These are phyloP conservation scores for Oidium heveae DNA, from an alignment of 2,329 filamentous ascomycete genomes.

Conservation along the genomic window DNA sequence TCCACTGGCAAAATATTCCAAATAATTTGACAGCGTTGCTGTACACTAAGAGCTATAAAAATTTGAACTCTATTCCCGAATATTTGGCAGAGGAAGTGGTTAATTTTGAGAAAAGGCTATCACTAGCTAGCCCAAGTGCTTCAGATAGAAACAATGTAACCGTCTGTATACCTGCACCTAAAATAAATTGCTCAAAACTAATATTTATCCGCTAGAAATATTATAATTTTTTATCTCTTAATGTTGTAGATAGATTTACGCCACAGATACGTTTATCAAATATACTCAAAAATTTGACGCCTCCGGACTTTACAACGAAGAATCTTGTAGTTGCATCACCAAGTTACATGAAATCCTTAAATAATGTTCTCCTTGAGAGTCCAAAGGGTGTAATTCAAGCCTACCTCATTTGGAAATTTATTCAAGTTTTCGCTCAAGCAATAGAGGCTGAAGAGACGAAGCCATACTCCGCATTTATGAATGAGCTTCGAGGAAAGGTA, in stretches of 20 bases:
- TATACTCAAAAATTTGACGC: conserved; percentile 26
- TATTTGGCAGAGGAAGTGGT: conserved; percentile 18
- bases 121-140: conserved; percentile 28
- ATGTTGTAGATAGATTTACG: conserved; percentile 26
- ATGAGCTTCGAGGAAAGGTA: conserved; percentile 31
- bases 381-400: conserved; percentile 28
- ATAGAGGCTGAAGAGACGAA: conserved; percentile 34
- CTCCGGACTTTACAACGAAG: conserved; percentile 22
- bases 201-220: conserved; percentile 20
- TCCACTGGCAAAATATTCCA: conserved; percentile 1
- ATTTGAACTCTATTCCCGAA: no score
- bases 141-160: conserved; percentile 35
- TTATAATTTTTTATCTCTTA: conserved; percentile 36
- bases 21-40: conserved; percentile 5
- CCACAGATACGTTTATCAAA: conserved; percentile 29
- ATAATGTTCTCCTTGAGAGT: conserved; percentile 26
- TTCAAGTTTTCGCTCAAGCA: conserved; percentile 24
- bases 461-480: conserved; percentile 32
- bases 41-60: conserved; percentile 1
- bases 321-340: conserved; percentile 33
- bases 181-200: background rate
- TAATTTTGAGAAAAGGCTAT: conserved; percentile 35
- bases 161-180: conserved; percentile 10
- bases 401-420: conserved; percentile 40
- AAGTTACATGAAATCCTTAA: conserved; percentile 31